Evolutionary conservation across 352 stramenopile genomes (phyloP), one percentile per base, ranked within the genome.

Genomic region (Phytophthora colocasiae): DNA sequence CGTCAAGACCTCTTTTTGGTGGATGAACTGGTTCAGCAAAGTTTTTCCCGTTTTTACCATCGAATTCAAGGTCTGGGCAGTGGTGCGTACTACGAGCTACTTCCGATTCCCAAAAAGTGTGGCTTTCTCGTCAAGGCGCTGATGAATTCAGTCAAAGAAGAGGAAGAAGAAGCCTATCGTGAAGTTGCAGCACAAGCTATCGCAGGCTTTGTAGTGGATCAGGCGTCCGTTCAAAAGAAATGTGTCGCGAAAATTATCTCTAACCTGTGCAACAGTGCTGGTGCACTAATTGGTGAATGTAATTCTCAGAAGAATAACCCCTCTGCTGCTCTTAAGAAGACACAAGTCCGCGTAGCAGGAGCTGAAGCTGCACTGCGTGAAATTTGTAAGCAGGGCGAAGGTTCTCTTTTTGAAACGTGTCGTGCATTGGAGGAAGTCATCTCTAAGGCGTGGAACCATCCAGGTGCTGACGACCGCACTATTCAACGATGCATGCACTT

Each of bases 1-100:
- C 81, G 88, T 1, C 88, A 96, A 67, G 88, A 96, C 48, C 59
- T 96, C 15, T 96, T 93, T 65, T 56, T 92, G 1, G 56, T 92
- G 2, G 88, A 96, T 41, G 88, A 96, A 5, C 47, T 80, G 6
- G 57, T 95, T 27, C 83, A 91, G 29, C 66, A 85, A 60, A 73
- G 71, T 4, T 93, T 83, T 36, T 63, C 70, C 36, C 68, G 58
- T 1, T 78, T 82, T 46, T 81, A 85, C 47, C 63, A 85, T 12
- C 78, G 83, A 3, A 61, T 95, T 31, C 78, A 91, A 71, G 83
- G 83, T 11, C 56, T 93, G 14, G 87, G 83, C 0, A 89, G 81
- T 61, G 78, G 73, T 27, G 83, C 72, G 6, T 92, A 79, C 52
- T 87, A 72, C 46, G 70, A 76, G 26, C 11, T 95, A 40, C 51